Evolutionary conservation across 768 basidiomycete species (phyloP), one percentile per base, ranked within the genome.

Genomic region (Suillus lakei): DNA sequence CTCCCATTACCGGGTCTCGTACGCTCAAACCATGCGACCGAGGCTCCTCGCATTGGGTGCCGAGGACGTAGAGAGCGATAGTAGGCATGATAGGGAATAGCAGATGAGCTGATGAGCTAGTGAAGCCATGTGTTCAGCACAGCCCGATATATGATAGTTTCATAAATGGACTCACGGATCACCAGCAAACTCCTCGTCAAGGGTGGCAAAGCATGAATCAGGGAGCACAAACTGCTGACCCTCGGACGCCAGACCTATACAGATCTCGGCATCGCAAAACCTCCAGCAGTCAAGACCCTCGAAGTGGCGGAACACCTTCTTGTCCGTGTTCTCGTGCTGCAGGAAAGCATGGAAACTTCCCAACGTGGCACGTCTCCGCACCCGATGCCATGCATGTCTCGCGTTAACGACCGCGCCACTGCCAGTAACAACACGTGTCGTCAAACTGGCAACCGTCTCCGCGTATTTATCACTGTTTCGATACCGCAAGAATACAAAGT

Each of bases 51-150:
- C 73, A 73, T 28, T 72, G 63, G 34, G 73, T 74, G 0, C 82
- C 83, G 0, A 89, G 77, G 26, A 89, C 70, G 67, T 88, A 89
- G 18, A 89, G 43, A 4, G 87, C 82, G 34, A 87, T 65, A 5
- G 80, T 85, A 1, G 87, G 86, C 61, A 79, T 78, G 44, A 89
- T 77, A 2, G 88, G 86, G 66, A 88, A 88, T 65, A 89, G 80
- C 26, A 87, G 64, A 69, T 87, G 83, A 23, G 77, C 77, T 30
- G 81, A 84, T 53, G 81, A 79, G 15, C 85, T 86, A 63, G 38
- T 23, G 26, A 30, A 58, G 16, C 23, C 15, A 38, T 21, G 23
- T 26, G 15, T 38, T 58, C 13, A 60, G 26, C 30, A 30, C 12
- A 6, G 12, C 50, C 71, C 70, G 60, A 60, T 30, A 30, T n/a